Evolutionary conservation across 2,329 filamentous ascomycete species (phyloP).

Genomic region (Chaetoscypha palmicola): DNA sequence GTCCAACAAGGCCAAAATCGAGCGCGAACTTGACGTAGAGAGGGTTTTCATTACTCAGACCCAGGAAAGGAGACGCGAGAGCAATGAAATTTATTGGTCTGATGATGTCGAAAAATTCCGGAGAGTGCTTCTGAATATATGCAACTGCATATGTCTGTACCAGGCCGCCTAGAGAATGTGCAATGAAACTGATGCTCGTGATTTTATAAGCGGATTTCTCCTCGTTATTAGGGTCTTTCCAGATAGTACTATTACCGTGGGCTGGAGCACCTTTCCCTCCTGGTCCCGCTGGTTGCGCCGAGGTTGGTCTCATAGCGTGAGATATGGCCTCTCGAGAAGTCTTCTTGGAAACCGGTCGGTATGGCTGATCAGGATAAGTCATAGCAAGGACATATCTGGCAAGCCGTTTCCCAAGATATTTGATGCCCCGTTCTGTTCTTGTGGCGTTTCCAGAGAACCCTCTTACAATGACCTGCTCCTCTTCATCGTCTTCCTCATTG

Average conservation of each 20-base stretch:
- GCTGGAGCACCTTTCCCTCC: slow-evolving; percentile 37
- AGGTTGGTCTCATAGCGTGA: slow-evolving; percentile 31
- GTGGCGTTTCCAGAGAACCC: slow-evolving; percentile 87
- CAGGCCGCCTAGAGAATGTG: slow-evolving; percentile 82
- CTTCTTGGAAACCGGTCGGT: slow-evolving; percentile 55
- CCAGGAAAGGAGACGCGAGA: slow-evolving; percentile 80
- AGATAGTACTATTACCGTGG: slow-evolving; percentile 57
- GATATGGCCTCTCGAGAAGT: slow-evolving; percentile 37
- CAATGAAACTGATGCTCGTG: slow-evolving; percentile 91
- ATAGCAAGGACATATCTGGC: slow-evolving; percentile 84
- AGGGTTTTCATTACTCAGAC: slow-evolving; percentile 94
- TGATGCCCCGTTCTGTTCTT: slow-evolving; percentile 88
- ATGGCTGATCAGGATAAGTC: slow-evolving; percentile 92
- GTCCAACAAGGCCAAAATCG: slow-evolving; percentile 92
- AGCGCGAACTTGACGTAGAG: slow-evolving; percentile 95
- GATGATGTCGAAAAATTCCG: slow-evolving; percentile 80
- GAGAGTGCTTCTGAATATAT: slow-evolving; percentile 94
- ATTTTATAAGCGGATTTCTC: slow-evolving; percentile 64
- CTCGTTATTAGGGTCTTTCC: slow-evolving; percentile 34
- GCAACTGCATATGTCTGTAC: slow-evolving; percentile 92
- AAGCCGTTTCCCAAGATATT: slow-evolving; percentile 90
- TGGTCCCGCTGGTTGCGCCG: slow-evolving; percentile 34
- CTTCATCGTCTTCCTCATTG: slow-evolving; percentile 47
- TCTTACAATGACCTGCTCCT: slow-evolving; percentile 81
- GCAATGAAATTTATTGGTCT: slow-evolving; percentile 85